Conservation (phyloP, 2,329 filamentous ascomycete species). For the Aspergillus bombycis region DNA sequence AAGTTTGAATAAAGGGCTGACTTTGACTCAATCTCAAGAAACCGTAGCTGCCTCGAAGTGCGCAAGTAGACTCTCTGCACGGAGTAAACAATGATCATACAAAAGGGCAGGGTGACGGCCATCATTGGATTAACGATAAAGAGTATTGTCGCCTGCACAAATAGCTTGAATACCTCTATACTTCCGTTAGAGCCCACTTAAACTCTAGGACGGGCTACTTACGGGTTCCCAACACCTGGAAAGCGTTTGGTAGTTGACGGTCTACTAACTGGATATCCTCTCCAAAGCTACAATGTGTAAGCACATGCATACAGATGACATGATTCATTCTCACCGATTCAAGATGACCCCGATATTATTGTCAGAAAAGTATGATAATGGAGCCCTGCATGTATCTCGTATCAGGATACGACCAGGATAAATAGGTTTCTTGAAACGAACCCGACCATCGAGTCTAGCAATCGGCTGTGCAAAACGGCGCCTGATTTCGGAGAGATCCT, state of each 20-base stretch:
- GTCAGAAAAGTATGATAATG: background rate
- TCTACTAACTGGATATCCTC: background rate
- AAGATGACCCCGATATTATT: background rate
- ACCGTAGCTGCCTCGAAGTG: conserved; percentile 20
- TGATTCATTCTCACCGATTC: background rate
- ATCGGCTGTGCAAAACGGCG: background rate
- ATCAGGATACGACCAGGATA: too few species aligned
- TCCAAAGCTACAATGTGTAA: background rate
- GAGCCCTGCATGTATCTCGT: background rate
- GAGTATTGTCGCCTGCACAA: background rate
- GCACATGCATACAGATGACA: background rate
- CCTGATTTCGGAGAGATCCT: background rate
- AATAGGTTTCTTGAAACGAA: background rate
- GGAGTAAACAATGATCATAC: background rate
- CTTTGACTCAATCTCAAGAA: conserved; percentile 25
- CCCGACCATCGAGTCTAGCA: background rate
- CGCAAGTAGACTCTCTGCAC: conserved; percentile 12
- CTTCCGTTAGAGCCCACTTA: too few species aligned
- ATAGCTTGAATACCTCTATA: background rate
- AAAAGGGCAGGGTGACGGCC: background rate
- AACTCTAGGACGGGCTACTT: background rate
- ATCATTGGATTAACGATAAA: background rate
- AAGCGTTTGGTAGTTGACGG: background rate
- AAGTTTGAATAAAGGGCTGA: conserved; percentile 19
- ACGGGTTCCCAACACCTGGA: background rate